These are phyloP conservation scores for Arthrobotrys entomopaga DNA, from an alignment of 2,329 filamentous ascomycete genomes.

Conservation along the genomic window DNA sequence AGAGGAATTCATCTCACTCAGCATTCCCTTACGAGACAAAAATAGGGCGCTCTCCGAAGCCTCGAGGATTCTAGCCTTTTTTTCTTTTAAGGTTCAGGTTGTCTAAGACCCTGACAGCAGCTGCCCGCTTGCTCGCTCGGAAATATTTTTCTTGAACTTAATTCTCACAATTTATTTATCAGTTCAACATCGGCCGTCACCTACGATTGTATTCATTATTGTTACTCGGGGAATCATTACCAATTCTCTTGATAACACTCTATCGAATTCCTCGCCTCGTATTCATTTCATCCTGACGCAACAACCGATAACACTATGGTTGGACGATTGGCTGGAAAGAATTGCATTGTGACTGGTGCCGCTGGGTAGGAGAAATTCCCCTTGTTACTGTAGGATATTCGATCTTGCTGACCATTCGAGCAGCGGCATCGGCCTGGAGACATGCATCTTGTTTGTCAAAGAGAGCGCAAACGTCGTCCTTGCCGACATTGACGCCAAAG, in stretches of 20 bases:
- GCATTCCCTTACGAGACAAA: constrained; percentile 28
- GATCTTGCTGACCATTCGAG: constrained; percentile 9
- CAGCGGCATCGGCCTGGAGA: constrained; percentile 93
- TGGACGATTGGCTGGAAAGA: constrained; percentile 72
- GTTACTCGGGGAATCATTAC: too few species aligned
- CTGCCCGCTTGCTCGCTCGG: constrained; percentile 1
- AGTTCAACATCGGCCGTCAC: neutral
- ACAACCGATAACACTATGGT: constrained; percentile 32
- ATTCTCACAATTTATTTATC: neutral
- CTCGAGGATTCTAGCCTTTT: too few species aligned
- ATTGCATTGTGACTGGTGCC: constrained; percentile 82
- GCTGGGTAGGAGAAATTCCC: constrained; percentile 71
- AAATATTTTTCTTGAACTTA: constrained; percentile 8
- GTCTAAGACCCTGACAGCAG: constrained; percentile 15
- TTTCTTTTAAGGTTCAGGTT: constrained; percentile 21
- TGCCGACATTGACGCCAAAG: constrained; percentile 82
- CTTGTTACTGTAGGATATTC: neutral
- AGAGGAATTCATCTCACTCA: constrained; percentile 31
- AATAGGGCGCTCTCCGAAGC: constrained; percentile 22
- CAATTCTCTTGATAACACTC: too few species aligned
- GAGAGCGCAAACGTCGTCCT: constrained; percentile 88
- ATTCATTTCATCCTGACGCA: neutral
- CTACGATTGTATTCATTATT: too few species aligned
- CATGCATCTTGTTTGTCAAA: constrained; percentile 84
- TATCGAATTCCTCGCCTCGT: too few species aligned